phyloP scores from a whole-genome alignment of 768 basidiomycete species.

The Crepidotus variabilis region DNA sequence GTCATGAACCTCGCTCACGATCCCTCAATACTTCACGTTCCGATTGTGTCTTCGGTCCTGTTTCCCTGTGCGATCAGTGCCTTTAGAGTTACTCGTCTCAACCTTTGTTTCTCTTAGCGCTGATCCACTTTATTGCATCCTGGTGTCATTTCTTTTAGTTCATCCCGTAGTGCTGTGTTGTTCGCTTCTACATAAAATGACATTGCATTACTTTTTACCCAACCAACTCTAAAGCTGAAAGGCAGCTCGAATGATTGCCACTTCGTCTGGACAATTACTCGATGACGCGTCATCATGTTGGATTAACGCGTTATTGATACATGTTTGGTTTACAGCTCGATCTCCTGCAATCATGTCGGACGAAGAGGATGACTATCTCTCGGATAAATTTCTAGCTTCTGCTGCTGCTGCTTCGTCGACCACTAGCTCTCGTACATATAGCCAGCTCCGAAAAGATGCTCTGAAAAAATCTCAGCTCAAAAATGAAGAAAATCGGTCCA shows the following conservation, averaged over 20 bases:
- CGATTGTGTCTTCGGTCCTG: constrained; percentile 34
- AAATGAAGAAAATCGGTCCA: constrained; percentile 64
- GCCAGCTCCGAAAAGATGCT: constrained; percentile 66
- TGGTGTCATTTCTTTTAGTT: constrained; percentile 42
- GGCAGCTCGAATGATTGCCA: no score
- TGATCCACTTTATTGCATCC: constrained; percentile 36
- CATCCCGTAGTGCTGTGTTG: constrained; percentile 25
- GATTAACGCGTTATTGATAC: neutral
- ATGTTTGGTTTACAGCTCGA: constrained; percentile 3
- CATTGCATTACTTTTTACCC: constrained; percentile 17
- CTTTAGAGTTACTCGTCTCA: constrained; percentile 1
- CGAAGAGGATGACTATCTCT: constrained; percentile 84
- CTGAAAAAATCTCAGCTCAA: constrained; percentile 51
- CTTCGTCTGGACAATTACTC: no score
- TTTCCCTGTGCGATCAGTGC: constrained; percentile 17
- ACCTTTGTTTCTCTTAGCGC: constrained; percentile 17
- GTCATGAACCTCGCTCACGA: neutral
- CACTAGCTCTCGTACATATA: constrained; percentile 57
- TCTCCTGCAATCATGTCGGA: constrained; percentile 48
- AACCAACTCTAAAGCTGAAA: neutral
- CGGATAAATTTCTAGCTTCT: constrained; percentile 74
- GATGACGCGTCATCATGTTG: neutral
- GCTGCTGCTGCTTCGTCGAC: constrained; percentile 31
- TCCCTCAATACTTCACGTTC: constrained; percentile 13
- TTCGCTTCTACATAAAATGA: constrained; percentile 23